Evolutionary conservation across 805 yeast species (phyloP), one percentile per base, ranked within the genome.

Genomic region (Dipodascus geniculatus): DNA sequence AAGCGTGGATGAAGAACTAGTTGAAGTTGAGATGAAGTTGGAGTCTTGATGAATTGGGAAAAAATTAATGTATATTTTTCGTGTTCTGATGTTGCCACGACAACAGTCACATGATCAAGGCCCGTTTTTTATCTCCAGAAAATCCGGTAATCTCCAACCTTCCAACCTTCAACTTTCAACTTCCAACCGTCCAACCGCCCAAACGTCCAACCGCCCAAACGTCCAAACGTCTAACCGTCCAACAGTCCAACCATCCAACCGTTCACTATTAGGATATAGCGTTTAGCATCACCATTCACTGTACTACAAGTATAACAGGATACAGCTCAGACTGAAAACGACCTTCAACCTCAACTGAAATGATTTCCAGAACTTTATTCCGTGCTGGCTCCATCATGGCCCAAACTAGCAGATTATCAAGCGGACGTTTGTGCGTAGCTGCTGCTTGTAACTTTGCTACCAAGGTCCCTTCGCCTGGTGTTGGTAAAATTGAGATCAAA

Each of bases 401-500:
- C 11, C 16, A 11, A 16, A 31, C 38, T 11, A 31, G 38, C 16
- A 11, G 16, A 16, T 31, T 16, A 17, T 4, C 11, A 42, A n/a
- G 48, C 14, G 48, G 19, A 42, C 48, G 48, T 42, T 20, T 42
- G 48, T 4, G 22, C 19, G 4, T 42, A 16, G 22, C 19, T 42
- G 22, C 22, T n/a, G 33, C 33, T 6, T 6, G 33, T 28, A 6
- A 28, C 33, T 28, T 11, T 28, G 11, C 33, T 28, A 11, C 33
- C 11, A 28, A 6, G 33, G 11, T 6, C 11, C 6, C 11, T 6
- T 11, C 33, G 11, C 33, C 33, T 28, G 11, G 9, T 28, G 33
- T 28, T 28, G 11, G 33, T 50, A 76, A 79, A 52, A 63, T 79
- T 31, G 77, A 79, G 44, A 74, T 87, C 64, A 79, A 79, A 62